phyloP scores from a whole-genome alignment of 768 basidiomycete species.

The Candolleomyces aberdarensis region DNA sequence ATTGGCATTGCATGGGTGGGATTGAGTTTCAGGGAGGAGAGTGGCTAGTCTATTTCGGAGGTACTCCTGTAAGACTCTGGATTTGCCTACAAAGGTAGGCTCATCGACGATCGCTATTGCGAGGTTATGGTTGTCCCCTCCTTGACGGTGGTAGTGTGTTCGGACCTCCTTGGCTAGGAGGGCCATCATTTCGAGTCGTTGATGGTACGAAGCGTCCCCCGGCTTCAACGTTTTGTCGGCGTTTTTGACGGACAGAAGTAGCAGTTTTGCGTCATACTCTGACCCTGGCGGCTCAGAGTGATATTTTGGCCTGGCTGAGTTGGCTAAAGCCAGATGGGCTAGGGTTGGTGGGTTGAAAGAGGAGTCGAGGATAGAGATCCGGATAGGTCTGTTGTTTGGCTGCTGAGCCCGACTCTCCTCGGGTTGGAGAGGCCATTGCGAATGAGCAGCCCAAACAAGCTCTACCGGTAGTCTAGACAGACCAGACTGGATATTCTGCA shows the following conservation, averaged over 20 bases:
- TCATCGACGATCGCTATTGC: constrained; percentile 84
- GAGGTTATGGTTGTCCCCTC: constrained; percentile 35
- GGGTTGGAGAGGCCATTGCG: constrained; percentile 59
- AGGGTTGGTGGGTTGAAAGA: constrained; percentile 92
- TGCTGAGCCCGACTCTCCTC: constrained; percentile 3
- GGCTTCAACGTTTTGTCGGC: constrained; percentile 76
- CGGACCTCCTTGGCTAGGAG: constrained; percentile 49
- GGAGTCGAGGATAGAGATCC: constrained; percentile 79
- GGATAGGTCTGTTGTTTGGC: constrained; percentile 26
- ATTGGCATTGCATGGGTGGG: neutral
- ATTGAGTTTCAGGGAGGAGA: constrained; percentile 12
- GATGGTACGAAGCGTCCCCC: constrained; percentile 69
- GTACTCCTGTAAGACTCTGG: constrained; percentile 50
- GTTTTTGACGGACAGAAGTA: constrained; percentile 83
- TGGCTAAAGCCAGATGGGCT: constrained; percentile 79
- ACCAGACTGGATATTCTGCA: constrained; percentile 9
- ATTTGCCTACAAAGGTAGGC: constrained; percentile 87
- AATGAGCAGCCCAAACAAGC: constrained; percentile 58
- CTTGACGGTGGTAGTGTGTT: neutral
- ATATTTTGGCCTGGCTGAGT: constrained; percentile 30
- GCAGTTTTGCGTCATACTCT: constrained; percentile 68
- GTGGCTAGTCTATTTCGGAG: constrained; percentile 36
- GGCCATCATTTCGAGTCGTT: constrained; percentile 85
- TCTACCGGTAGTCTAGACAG: constrained; percentile 34
- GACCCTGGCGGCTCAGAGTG: neutral